Evolutionary conservation across 345 rosid genomes (phyloP).

Genomic region (Eutrema heterophyllum): DNA sequence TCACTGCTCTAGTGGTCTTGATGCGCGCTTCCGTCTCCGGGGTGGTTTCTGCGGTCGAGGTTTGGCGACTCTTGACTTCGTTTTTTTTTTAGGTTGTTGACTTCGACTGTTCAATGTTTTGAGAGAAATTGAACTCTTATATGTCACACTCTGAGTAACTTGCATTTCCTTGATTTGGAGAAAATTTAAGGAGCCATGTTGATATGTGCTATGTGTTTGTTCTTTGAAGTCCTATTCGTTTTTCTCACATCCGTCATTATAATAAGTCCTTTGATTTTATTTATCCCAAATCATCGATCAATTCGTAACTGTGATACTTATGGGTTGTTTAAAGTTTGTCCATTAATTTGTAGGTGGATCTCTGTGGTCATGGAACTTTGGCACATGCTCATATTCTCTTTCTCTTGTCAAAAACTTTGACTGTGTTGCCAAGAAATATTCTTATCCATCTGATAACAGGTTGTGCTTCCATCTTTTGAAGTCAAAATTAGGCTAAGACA

Average conservation of each 20-base stretch:
- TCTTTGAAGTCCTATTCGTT: no score
- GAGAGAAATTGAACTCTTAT: neutral
- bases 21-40: slow-evolving; percentile 43
- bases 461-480: slow-evolving; percentile 50
- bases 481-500: no score
- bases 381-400: slow-evolving; percentile 51
- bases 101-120: neutral
- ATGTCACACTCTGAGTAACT: neutral
- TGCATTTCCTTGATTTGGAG: no score
- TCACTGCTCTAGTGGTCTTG: no score
- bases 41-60: slow-evolving; percentile 56
- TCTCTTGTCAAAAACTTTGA: slow-evolving; percentile 35
- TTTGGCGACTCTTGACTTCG: neutral
- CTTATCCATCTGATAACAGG: slow-evolving; percentile 31
- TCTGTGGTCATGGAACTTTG: slow-evolving; percentile 75
- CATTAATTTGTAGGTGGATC: no score
- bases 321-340: slow-evolving; percentile 53
- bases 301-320: no score
- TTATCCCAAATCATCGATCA: no score
- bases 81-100: neutral
- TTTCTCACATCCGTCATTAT: no score
- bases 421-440: neutral
- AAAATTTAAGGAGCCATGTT: neutral
- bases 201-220: no score
- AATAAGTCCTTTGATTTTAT: neutral